Evolutionary conservation across 805 yeast genomes (phyloP), one percentile per base, ranked within the genome.

Genomic region (Kodamaea hsintzibuensis): DNA sequence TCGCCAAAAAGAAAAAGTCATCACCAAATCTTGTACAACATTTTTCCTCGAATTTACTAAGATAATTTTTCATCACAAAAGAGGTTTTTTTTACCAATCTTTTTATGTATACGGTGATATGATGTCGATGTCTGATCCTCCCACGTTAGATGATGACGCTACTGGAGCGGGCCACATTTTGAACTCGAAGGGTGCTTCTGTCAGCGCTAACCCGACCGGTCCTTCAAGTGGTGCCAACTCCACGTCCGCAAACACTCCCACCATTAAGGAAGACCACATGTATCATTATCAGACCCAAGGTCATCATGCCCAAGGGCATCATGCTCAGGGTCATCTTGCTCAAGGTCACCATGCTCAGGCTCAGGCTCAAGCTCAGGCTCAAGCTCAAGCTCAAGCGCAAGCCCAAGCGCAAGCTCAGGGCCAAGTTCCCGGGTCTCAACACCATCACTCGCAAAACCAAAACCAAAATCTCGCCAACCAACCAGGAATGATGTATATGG

Each of bases 221-320:
- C 49, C 47, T 55, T 55, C 42, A 55, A 55, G 44, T 55, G 57
- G 49, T 45, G 43, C 44, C 60, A 57, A 50, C 60, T 54, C 50
- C 54, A 47, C n/a, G 54, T 52, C 52, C 52, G 42, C 43, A 53
- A 55, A 52, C 43, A 51, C 54, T 30, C 54, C 54, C 35, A 51
- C 50, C 48, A 53, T 46, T 54, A 56, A 51, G 51, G 54, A 51
- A 25, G 54, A 51, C 46, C 55, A 53, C 40, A 45, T 48, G 42
- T 56, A 52, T 43, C 52, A 45, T 16, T 57, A 57, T 48, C 37
- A 43, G 49, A 30, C 27, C 55, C 49, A 51, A 16, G 25, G 9
- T 40, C 57, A 53, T 25, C 54, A 47, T 37, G 50, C 13, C 22
- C 45, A 48, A 45, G 44, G 35, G 13, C 35, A 30, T 30, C 35